Percentiles rank a stretch among this genome's conserved stretches.
These are phyloP conservation scores for Pseudogymnoascus sp. DNA, from an alignment of 2,329 filamentous ascomycete species.

Conservation along the genomic window DNA sequence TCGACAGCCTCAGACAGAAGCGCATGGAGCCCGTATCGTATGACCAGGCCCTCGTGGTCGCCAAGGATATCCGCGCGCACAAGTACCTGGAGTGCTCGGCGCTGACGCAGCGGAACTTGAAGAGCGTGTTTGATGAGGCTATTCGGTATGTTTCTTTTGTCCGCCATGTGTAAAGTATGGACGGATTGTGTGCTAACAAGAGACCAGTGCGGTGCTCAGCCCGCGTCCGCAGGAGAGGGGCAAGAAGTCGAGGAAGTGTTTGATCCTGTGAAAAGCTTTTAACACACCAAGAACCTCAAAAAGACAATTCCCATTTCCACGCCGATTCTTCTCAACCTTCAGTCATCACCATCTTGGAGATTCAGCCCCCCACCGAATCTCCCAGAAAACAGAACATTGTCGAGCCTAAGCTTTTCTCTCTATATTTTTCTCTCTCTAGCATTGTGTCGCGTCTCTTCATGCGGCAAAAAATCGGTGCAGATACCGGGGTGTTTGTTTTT, in stretches of 20 bases:
- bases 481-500: background rate
- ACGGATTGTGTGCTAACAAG: conserved; percentile 9
- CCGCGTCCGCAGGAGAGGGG: conserved; percentile 50
- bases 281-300: background rate
- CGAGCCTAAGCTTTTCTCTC: background rate
- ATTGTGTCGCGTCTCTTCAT: background rate
- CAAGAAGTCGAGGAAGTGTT: conserved; percentile 60
- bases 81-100: conserved; percentile 99
- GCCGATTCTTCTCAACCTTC: background rate
- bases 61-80: conserved; percentile 89
- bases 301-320: background rate
- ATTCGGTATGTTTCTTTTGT: conserved; percentile 63
- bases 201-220: conserved; percentile 63
- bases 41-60: conserved; percentile 78
- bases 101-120: conserved; percentile 89
- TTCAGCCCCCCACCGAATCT: background rate
- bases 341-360: background rate
- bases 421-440: background rate
- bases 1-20: conserved; percentile 77
- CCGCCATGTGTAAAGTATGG: too few species aligned
- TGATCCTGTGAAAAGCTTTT: conserved; percentile 45
- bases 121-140: conserved; percentile 97
- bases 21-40: conserved; percentile 97
- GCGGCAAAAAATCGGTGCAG: background rate
- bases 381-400: background rate